phyloP scores from a whole-genome alignment of 2,329 filamentous ascomycete genomes.

The Diplodia sapinea region DNA sequence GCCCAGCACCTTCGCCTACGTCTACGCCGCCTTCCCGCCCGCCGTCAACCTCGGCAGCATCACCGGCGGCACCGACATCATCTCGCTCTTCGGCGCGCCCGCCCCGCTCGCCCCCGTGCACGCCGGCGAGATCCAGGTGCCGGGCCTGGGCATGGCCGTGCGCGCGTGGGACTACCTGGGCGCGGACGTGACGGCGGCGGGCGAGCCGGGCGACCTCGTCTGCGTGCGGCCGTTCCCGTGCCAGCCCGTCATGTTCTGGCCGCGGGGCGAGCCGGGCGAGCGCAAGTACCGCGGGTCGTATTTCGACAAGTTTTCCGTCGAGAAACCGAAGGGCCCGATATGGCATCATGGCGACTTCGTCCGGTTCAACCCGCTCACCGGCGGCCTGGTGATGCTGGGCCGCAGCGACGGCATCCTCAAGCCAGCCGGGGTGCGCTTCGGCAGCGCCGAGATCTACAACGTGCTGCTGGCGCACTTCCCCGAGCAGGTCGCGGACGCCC shows the following conservation, averaged over 20 bases:
- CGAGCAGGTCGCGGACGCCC: slow-evolving; percentile 77
- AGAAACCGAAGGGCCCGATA: slow-evolving; percentile 51
- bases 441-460: slow-evolving; percentile 95
- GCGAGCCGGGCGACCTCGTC: slow-evolving; percentile 83
- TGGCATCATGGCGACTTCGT: slow-evolving; percentile 99
- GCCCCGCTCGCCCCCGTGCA: slow-evolving; percentile 62
- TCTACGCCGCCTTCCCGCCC: slow-evolving; percentile 81
- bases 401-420: slow-evolving; percentile 93
- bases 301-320: slow-evolving; percentile 74
- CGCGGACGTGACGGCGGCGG: slow-evolving; percentile 63
- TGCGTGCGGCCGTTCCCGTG: slow-evolving; percentile 87
- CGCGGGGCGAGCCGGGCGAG: slow-evolving; percentile 66
- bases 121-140: slow-evolving; percentile 57
- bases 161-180: slow-evolving; percentile 60
- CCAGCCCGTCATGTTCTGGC: slow-evolving; percentile 86
- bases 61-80: slow-evolving; percentile 95
- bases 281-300: slow-evolving; percentile 84
- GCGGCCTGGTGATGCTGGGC: slow-evolving; percentile 87
- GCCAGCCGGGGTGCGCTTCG: slow-evolving; percentile 88
- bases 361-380: slow-evolving; percentile 69
- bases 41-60: slow-evolving; percentile 89
- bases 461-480: slow-evolving; percentile 85
- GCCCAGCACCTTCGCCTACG: slow-evolving; percentile 88
- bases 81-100: slow-evolving; percentile 89
- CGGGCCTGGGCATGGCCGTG: slow-evolving; percentile 59